A percentile compares a stretch with the other conserved stretches of the same genome.
Evolutionary conservation across 2,329 filamentous ascomycete genomes (phyloP).

Genomic region (Xylariaceae sp.): DNA sequence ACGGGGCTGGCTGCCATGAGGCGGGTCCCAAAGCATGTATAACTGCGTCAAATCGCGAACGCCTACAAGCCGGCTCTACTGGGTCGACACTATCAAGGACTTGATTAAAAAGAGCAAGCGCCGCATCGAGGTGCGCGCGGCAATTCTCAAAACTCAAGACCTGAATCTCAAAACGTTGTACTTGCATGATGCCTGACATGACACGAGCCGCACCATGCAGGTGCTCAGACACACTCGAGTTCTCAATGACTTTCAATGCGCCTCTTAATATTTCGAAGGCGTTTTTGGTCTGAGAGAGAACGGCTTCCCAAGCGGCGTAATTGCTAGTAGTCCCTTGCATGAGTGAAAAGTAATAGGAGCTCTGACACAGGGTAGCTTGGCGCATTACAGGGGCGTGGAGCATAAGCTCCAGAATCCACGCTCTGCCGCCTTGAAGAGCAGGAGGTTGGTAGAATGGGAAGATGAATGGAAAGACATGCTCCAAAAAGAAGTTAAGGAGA

Average conservation of each 20-base stretch:
- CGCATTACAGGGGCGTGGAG: slow-evolving; percentile 21
- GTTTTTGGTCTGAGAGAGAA: slow-evolving; percentile 21
- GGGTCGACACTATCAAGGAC: slow-evolving; percentile 16
- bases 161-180: slow-evolving; percentile 32
- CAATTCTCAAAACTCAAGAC: slow-evolving; percentile 33
- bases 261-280: slow-evolving; percentile 20
- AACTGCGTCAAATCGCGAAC: slow-evolving; percentile 15
- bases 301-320: slow-evolving; percentile 16
- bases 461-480: slow-evolving; percentile 24
- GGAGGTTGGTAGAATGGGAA: slow-evolving; percentile 26
- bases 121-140: slow-evolving; percentile 31
- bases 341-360: slow-evolving; percentile 23
- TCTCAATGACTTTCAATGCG: slow-evolving; percentile 21
- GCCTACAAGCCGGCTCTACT: background rate
- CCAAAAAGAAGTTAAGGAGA: slow-evolving; percentile 25
- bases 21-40: slow-evolving; percentile 17
- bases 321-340: slow-evolving; percentile 7
- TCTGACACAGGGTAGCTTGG: slow-evolving; percentile 19
- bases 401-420: slow-evolving; percentile 23
- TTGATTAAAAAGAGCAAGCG: slow-evolving; percentile 30
- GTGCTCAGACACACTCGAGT: slow-evolving; percentile 16
- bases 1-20: slow-evolving; percentile 11
- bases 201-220: slow-evolving; percentile 23
- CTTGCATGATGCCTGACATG: slow-evolving; percentile 33
- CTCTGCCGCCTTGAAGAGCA: slow-evolving; percentile 17